phyloP scores from a whole-genome alignment of 164 flowering plant species.

The Stephania cephalantha region DNA sequence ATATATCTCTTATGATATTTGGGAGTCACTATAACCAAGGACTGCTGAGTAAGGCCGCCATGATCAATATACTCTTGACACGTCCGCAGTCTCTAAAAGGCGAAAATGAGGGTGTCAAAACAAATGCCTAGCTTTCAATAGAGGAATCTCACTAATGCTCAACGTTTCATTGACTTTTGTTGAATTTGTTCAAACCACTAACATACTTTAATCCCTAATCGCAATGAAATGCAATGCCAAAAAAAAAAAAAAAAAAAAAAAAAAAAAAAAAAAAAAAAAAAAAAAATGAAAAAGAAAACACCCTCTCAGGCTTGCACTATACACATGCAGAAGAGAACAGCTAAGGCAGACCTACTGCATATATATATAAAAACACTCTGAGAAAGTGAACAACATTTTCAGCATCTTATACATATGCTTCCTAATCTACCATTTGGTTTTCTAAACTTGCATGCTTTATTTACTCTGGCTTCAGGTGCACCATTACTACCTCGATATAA shows the following conservation, averaged over 20 bases:
- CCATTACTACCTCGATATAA: not conserved
- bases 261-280: no score
- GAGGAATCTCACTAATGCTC: not conserved
- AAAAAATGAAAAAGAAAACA: no score
- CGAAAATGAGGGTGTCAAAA: not conserved
- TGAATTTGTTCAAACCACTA: no score
- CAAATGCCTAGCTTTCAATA: not conserved
- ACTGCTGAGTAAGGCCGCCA: conserved; percentile 76
- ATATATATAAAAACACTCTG: not conserved
- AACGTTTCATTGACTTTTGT: not conserved
- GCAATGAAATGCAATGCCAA: no score
- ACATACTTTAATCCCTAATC: no score
- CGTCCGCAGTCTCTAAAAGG: conserved; percentile 57
- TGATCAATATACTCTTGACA: conserved; percentile 69
- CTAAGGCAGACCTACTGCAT: not conserved
- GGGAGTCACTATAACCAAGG: conserved; percentile 58
- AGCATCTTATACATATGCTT: no score
- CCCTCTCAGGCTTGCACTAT: no score
- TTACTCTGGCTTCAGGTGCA: not conserved
- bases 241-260: no score
- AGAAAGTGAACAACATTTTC: no score
- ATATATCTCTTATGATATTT: conserved; percentile 76
- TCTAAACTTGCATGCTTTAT: not conserved
- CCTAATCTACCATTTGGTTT: no score
- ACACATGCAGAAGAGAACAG: no score